phyloP scores from a whole-genome alignment of 108 stramenopile species.

The Fragilariopsis cylindrus region DNA sequence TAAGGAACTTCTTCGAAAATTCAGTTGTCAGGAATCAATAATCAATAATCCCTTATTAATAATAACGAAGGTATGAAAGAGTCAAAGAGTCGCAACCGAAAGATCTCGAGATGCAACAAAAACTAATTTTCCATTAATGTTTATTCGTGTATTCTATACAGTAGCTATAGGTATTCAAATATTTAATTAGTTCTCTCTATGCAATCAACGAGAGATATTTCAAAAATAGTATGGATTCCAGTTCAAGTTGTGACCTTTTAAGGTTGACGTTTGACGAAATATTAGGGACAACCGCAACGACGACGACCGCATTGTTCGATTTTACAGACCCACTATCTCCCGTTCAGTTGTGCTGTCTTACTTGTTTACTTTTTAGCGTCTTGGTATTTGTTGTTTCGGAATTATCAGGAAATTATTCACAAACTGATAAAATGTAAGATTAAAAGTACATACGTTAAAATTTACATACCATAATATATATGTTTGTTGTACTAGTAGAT shows the following conservation, averaged over 20 bases:
- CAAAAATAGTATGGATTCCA: neutral
- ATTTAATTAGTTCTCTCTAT: too few species aligned
- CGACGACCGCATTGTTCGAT: too few species aligned
- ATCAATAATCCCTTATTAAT: too few species aligned
- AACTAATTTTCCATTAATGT: neutral
- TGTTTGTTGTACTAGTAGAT: too few species aligned
- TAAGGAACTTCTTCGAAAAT: too few species aligned
- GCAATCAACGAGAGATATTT: too few species aligned
- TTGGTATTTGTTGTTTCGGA: constrained; percentile 46
- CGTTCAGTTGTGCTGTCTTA: neutral
- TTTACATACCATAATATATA: neutral
- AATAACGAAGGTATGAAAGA: too few species aligned
- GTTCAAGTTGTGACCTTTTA: constrained; percentile 1
- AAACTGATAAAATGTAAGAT: constrained; percentile 63
- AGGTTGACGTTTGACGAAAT: neutral
- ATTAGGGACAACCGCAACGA: too few species aligned
- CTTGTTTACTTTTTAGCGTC: neutral
- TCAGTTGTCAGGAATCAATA: too few species aligned
- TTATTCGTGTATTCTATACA: neutral
- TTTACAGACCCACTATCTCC: neutral
- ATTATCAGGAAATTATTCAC: constrained; percentile 53
- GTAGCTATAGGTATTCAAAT: too few species aligned
- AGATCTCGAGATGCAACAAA: neutral
- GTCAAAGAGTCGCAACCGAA: too few species aligned
- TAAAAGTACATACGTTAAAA: neutral